Conservation (phyloP, 805 yeast species). For the Metschnikowia drakensbergensis region DNA sequence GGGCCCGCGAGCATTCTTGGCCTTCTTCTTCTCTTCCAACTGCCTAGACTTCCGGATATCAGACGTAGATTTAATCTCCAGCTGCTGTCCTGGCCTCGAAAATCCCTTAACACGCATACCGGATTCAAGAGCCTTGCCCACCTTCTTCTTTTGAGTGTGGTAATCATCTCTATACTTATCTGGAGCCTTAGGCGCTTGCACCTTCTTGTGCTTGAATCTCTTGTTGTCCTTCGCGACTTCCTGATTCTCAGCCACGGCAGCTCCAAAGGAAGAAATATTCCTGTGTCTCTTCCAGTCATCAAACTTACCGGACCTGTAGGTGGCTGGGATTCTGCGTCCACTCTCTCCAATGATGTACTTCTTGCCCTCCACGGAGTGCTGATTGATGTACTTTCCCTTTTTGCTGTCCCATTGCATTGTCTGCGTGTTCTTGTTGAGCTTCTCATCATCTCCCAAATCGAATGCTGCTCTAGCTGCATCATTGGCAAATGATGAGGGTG, state of each 20-base stretch:
- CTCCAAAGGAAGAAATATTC: conserved; percentile 43
- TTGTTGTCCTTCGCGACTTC: conserved; percentile 26
- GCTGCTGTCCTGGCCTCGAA: conserved; percentile 43
- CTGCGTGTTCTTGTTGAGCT: conserved; percentile 63
- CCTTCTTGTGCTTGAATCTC: conserved; percentile 68
- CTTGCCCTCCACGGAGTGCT: conserved; percentile 66
- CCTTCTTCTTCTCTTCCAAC: conserved; percentile 64
- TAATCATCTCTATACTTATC: conserved; percentile 87
- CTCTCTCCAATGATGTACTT: conserved; percentile 92
- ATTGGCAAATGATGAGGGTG: conserved; percentile 62
- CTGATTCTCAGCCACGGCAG: conserved; percentile 16
- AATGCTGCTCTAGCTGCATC: conserved; percentile 85
- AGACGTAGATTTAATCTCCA: conserved; percentile 64
- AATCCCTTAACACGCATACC: conserved; percentile 72
- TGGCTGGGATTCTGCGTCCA: conserved; percentile 89
- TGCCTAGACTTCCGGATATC: conserved; percentile 77
- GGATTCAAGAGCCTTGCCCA: conserved; percentile 69
- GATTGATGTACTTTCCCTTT: conserved; percentile 82
- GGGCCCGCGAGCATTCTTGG: conserved; percentile 80
- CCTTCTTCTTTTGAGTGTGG: conserved; percentile 75
- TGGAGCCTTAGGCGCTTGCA: conserved; percentile 84
- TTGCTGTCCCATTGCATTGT: conserved; percentile 90
- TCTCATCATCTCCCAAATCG: conserved; percentile 77
- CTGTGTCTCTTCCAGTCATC: conserved; percentile 87
- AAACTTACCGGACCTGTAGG: conserved; percentile 84